Base-by-base conservation (phyloP, 169 alveolate species). In the Plasmodium falciparum region DNA sequence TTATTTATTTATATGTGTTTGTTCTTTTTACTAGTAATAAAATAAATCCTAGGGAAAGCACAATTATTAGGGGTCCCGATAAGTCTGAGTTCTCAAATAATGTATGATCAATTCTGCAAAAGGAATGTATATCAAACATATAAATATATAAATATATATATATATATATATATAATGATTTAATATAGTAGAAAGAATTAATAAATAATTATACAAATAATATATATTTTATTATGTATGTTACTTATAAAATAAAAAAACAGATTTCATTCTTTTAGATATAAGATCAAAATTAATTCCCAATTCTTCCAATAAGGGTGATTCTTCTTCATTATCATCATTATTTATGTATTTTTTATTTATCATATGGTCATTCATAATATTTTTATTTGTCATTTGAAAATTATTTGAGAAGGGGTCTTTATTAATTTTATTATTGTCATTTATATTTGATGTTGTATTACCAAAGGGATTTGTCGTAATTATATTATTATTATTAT, bases 11-110 rank as follows among this genome's bases (percentile, higher is more conserved):
- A 5, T 33, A 33, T 33, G 7, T 5, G 2, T 39, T 5, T 39
- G 88, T 88, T 52, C 73, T 94, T 17, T 93, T 93, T 89, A 93
- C 95, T 49, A 92, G 75, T 59, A 95, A 72, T 29, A 95, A 85
- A 5, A 95, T 62, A 50, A 89, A 83, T n/a, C 97, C 97, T 59
- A 95, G 75, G 15, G 93, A 56, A n/a, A 95, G 86, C 33, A 91
- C 93, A 29, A 93, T 92, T 15, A 93, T 24, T 45, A 95, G 63
- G 12, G 97, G 97, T 0, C 97, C 97, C 13, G 95, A 89, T 89
- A 95, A 90, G 73, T 95, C 97, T n/a, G 95, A 88, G 66, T 88
- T 89, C 56, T 88, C 93, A 54, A 92, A 88, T 54, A 70, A 43
- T 50, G 93, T 39, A 26, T 86, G 76, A 33, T 92, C 93, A 50